Percentiles rank a stretch among this genome's conserved stretches.
Conservation (phyloP, 1,139 yeast genomes). For the Geotrichum carabidarum region DNA sequence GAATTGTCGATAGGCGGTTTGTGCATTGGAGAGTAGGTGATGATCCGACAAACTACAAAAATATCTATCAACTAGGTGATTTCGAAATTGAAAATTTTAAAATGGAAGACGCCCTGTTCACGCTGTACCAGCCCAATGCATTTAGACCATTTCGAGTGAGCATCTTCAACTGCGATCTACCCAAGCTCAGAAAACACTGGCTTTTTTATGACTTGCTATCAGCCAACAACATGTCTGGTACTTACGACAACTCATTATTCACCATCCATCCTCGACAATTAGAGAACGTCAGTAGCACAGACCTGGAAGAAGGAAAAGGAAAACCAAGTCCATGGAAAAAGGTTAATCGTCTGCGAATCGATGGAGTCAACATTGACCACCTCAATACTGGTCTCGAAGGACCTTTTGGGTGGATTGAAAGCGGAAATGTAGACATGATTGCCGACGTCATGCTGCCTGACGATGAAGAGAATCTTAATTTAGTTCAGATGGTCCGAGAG, state of each 20-base stretch:
- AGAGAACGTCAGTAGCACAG: slow-evolving; percentile 14
- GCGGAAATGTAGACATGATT: slow-evolving; percentile 85
- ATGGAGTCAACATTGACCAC: slow-evolving; percentile 80
- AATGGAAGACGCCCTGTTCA: slow-evolving; percentile 79
- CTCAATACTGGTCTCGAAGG: slow-evolving; percentile 85
- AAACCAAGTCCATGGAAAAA: slow-evolving; percentile 47
- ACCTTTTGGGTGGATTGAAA: slow-evolving; percentile 94
- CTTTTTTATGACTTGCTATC: slow-evolving; percentile 77
- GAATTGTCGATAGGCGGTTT: slow-evolving; percentile 85
- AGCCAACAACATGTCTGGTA: slow-evolving; percentile 81
- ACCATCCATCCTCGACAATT: slow-evolving; percentile 76
- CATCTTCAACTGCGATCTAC: slow-evolving; percentile 76
- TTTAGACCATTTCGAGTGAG: slow-evolving; percentile 84
- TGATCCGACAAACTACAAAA: slow-evolving; percentile 76
- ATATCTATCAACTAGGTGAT: slow-evolving; percentile 75
- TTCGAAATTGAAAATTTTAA: slow-evolving; percentile 81
- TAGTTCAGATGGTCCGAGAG: slow-evolving; percentile 38
- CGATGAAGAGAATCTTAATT: slow-evolving; percentile 45
- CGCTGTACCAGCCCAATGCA: slow-evolving; percentile 71
- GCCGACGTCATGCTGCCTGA: slow-evolving; percentile 84
- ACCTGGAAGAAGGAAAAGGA: slow-evolving; percentile 22
- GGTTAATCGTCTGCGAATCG: slow-evolving; percentile 76
- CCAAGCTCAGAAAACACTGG: slow-evolving; percentile 85
- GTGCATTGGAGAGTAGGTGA: slow-evolving; percentile 78
- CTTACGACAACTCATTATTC: slow-evolving; percentile 87